Percentiles rank a stretch among this genome's conserved stretches.
Evolutionary conservation across 1,139 yeast species (phyloP).

Genomic region (Geotrichum fermentans): DNA sequence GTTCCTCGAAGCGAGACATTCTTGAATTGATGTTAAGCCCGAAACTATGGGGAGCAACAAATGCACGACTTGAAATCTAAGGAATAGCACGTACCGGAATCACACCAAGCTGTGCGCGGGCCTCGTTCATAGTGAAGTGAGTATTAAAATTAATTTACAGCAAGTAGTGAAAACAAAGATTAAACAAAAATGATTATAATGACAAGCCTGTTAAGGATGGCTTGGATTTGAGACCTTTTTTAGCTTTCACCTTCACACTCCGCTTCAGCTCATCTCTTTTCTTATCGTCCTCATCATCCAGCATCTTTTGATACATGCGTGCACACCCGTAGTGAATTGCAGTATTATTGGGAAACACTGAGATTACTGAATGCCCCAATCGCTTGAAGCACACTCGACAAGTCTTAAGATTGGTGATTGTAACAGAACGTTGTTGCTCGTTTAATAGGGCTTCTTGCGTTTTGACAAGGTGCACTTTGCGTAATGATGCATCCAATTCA

Average conservation of each 20-base stretch:
- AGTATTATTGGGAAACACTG: constrained; percentile 48
- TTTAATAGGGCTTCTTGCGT: constrained; percentile 40
- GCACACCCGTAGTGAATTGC: constrained; percentile 71
- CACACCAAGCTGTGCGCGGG: no score
- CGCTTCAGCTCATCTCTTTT: not conserved
- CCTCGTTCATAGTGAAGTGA: no score
- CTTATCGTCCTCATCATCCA: constrained; percentile 18
- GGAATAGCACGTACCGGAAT: no score
- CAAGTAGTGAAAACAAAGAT: no score
- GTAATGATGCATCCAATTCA: constrained; percentile 34
- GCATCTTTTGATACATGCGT: constrained; percentile 25
- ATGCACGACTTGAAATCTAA: no score
- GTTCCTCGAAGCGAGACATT: no score
- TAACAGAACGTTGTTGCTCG: constrained; percentile 40
- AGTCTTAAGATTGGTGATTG: constrained; percentile 40
- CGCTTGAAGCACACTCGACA: constrained; percentile 60
- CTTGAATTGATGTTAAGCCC: no score
- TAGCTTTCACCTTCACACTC: not conserved
- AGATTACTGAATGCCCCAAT: constrained; percentile 59
- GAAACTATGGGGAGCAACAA: no score
- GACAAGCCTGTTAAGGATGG: not conserved
- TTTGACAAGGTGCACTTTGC: constrained; percentile 40
- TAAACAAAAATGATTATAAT: no score
- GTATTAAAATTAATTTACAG: no score
- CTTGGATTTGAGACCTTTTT: constrained; percentile 1